Evolutionary conservation across 495 filamentous ascomycete species (phyloP).

Genomic region (Lentithecium fluviatile): DNA sequence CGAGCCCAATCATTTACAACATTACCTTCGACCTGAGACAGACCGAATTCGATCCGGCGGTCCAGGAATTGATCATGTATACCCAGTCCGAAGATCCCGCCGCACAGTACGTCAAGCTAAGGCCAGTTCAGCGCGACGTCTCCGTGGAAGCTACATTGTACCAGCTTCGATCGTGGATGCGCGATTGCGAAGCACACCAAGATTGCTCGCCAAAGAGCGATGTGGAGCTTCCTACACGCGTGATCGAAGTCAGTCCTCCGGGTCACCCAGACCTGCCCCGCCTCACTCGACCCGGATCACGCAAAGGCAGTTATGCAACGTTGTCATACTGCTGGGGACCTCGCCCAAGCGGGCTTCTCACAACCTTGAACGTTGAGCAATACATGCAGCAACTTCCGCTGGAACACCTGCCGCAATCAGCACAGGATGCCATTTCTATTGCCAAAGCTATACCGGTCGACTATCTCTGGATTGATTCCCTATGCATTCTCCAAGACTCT

Average conservation of each 20-base stretch:
- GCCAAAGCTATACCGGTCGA: background rate
- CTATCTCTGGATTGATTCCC: slow-evolving; percentile 12
- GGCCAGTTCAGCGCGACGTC: background rate
- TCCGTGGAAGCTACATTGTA: background rate
- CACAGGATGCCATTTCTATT: slow-evolving; percentile 4
- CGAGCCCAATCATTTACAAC: too few relatives aligned
- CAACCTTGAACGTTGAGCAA: background rate
- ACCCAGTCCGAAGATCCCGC: background rate
- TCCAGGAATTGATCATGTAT: background rate
- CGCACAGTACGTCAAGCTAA: background rate
- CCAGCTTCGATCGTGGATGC: background rate
- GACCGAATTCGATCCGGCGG: too few relatives aligned
- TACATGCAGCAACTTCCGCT: background rate
- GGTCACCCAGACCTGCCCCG: background rate
- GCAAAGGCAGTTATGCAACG: background rate
- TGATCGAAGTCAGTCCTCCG: background rate
- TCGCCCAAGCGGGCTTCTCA: background rate
- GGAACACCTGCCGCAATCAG: background rate
- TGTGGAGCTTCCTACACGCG: background rate
- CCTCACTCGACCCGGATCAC: background rate
- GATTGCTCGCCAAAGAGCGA: background rate
- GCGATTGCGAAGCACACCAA: background rate
- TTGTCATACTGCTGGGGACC: background rate
- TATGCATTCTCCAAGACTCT: slow-evolving; percentile 12
- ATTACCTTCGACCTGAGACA: too few relatives aligned